A percentile compares a stretch with the other conserved stretches of the same genome.
Evolutionary conservation across 1,284 basidiomycete species (phyloP).

Genomic region (Cerrena zonata): DNA sequence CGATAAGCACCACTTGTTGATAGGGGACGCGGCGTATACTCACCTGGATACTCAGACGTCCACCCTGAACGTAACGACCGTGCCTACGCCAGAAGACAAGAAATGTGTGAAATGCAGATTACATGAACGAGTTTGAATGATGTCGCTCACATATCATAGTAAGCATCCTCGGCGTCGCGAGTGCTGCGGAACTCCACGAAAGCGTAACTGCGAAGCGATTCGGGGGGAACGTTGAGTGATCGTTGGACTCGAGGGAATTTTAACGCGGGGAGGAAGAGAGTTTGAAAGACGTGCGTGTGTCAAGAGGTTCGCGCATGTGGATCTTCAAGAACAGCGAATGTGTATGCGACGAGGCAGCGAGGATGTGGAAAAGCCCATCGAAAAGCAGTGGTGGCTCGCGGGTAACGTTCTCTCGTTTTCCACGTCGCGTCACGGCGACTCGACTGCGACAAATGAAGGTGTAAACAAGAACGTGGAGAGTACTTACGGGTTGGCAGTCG

Average conservation of each 20-base stretch:
- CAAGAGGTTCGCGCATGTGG: conserved; percentile 11
- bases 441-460: conserved; percentile 25
- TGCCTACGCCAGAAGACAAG: conserved; percentile 51
- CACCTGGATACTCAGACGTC: conserved; percentile 76
- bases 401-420: conserved; percentile 6
- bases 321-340: too few species aligned
- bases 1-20: background rate
- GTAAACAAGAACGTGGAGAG: conserved; percentile 17
- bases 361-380: conserved; percentile 2
- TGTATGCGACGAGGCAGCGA: conserved; percentile 4
- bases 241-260: conserved; percentile 29
- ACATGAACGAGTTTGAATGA: background rate
- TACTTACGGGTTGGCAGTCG: conserved; percentile 74
- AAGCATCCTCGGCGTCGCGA: conserved; percentile 83
- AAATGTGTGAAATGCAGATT: conserved; percentile 6
- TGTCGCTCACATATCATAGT: conserved; percentile 77
- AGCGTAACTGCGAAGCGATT: conserved; percentile 70
- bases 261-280: conserved; percentile 16
- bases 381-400: conserved; percentile 16
- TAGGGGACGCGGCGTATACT: conserved; percentile 15
- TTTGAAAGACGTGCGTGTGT: conserved; percentile 19
- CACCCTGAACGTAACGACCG: conserved; percentile 76
- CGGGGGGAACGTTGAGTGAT: conserved; percentile 60
- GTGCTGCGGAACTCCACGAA: conserved; percentile 84
- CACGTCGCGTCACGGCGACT: conserved; percentile 22